Base-by-base conservation (phyloP, 2,329 filamentous ascomycete species). In the Xylariaceae sp. region DNA sequence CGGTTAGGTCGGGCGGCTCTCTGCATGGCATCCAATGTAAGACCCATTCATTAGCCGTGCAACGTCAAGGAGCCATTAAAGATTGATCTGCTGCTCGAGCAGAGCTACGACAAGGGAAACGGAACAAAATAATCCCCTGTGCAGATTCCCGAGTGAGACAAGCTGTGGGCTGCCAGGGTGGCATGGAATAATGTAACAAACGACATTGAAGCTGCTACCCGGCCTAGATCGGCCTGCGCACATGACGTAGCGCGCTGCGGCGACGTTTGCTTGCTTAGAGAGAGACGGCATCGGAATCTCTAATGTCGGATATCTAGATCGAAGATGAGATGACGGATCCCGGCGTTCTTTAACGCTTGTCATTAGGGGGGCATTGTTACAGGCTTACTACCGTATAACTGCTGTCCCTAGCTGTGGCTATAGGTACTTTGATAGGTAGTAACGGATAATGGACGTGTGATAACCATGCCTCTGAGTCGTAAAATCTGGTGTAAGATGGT, bases 221-320 rank as follows among this genome's bases (percentile, higher is more conserved):
- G 44, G 30, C 4, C 30, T 18, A 37, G 40, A 52, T 58, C 42
- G 23, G 36, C 15, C 43, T 37, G 23, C 23, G 40, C 44, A 47
- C 43, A 44, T 58, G 55, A 58, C 55, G 55, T 58, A 58, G 35
- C 20, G 44, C 29, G 21, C 16, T 37, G 32, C 47, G 27, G 37
- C 29, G 21, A 39, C 47, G 48, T 32, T 51, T 50, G 44, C 15
- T 35, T 35, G 32, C 24, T 30, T n/a, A 15, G 32, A 16, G 26
- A 46, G 35, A 29, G 18, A 44, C 30, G 20, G 27, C 7, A 36
- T 44, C 26, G 42, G 42, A 46, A 42, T 35, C 32, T 45, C 33
- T 45, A 41, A 23, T 50, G 24, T 43, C 48, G 52, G 52, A 56
- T 53, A 43, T 55, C 48, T 52, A 42, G 48, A 53, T 56, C 44